These are phyloP conservation scores for Handroanthus guayacan DNA, from an alignment of 257 asterid genomes.

Conservation along the genomic window DNA sequence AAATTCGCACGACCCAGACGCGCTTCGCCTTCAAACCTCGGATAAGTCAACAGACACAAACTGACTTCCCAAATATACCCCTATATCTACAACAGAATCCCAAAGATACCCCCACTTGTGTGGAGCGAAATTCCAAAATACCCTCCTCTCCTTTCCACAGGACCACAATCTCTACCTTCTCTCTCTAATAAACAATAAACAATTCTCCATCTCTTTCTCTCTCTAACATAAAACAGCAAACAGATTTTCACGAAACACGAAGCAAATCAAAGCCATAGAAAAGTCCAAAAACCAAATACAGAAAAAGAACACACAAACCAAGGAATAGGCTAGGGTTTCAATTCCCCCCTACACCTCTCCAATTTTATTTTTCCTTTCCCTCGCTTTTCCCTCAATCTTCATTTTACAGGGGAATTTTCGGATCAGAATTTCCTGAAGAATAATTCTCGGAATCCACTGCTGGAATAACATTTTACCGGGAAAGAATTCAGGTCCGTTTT, in stretches of 20 bases:
- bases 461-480: conserved; percentile 25
- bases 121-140: no score
- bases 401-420: conserved; percentile 31
- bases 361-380: conserved; percentile 37
- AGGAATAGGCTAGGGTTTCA: conserved; percentile 54
- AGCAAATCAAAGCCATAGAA: conserved; percentile 31
- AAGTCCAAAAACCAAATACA: conserved; percentile 24
- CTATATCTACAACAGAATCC: no score
- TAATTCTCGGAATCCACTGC: conserved; percentile 30
- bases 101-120: no score
- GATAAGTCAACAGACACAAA: conserved; percentile 12
- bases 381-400: conserved; percentile 46
- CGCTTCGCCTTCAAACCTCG: background rate
- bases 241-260: conserved; percentile 42
- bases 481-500: conserved; percentile 37
- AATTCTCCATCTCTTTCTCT: conserved; percentile 13
- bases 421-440: conserved; percentile 41
- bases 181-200: conserved; percentile 35
- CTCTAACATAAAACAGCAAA: conserved; percentile 38
- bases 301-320: conserved; percentile 23
- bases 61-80: conserved; percentile 19
- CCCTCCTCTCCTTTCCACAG: no score
- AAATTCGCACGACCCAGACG: conserved; percentile 11
- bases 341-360: conserved; percentile 44
- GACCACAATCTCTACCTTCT: conserved; percentile 30